A percentile compares a stretch with the other conserved stretches of the same genome.
Evolutionary conservation across 2,329 filamentous ascomycete species (phyloP).

Genomic region (Trichophyton benhamiae): DNA sequence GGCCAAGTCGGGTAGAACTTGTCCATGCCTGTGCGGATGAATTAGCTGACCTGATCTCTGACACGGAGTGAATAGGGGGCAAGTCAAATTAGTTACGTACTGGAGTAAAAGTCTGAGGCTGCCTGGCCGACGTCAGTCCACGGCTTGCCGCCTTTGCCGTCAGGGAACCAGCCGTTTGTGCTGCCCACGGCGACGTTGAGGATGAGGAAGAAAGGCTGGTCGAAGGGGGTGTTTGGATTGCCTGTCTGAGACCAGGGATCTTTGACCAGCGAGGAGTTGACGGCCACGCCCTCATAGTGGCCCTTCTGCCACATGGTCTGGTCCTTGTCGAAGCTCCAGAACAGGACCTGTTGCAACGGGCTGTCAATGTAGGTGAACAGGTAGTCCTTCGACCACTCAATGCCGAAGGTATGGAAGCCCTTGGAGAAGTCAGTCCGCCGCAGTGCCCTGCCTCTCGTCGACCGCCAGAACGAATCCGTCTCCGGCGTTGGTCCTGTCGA

Average conservation of each 20-base stretch:
- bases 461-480: slow-evolving; percentile 16
- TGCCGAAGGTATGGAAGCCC: slow-evolving; percentile 40
- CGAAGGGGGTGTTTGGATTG: slow-evolving; percentile 40
- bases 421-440: slow-evolving; percentile 19
- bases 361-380: slow-evolving; percentile 44
- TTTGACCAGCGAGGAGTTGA: slow-evolving; percentile 32
- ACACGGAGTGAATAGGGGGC: not conserved
- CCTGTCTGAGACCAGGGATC: slow-evolving; percentile 36
- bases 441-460: slow-evolving; percentile 19
- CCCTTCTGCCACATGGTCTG: slow-evolving; percentile 27
- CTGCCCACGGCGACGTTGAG: slow-evolving; percentile 42
- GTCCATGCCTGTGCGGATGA: slow-evolving; percentile 9
- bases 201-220: slow-evolving; percentile 41
- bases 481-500: slow-evolving; percentile 9
- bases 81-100: slow-evolving; percentile 19
- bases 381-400: slow-evolving; percentile 43
- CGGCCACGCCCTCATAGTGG: slow-evolving; percentile 29
- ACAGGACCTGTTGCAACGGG: slow-evolving; percentile 24
- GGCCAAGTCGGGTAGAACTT: slow-evolving; percentile 41
- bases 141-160: slow-evolving; percentile 35
- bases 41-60: too few species aligned
- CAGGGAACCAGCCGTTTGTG: slow-evolving; percentile 40
- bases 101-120: slow-evolving; percentile 32
- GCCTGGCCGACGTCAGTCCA: slow-evolving; percentile 32
- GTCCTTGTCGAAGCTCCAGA: slow-evolving; percentile 21